Conservation (phyloP, 371 early-diverging fungal species). For the Mortierella sp. region DNA sequence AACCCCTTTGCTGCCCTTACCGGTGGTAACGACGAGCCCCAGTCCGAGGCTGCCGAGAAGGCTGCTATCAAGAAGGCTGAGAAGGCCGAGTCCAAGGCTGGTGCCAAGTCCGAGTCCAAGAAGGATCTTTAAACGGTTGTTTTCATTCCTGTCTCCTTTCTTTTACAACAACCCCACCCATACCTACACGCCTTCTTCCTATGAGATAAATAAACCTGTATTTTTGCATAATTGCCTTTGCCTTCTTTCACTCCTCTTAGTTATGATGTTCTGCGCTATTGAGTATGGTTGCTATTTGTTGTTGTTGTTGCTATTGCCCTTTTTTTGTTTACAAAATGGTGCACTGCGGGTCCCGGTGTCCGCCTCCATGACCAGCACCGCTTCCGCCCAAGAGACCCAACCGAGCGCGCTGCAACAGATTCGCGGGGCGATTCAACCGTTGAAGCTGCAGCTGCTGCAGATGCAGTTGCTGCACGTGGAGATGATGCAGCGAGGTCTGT, state of each 20-base stretch:
- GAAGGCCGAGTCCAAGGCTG: constrained; percentile 58
- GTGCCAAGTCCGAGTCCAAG: constrained; percentile 58
- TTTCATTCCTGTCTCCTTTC: not conserved
- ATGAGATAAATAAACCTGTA: constrained; percentile 4
- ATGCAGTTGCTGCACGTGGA: constrained; percentile 45
- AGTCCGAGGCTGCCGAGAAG: constrained; percentile 59
- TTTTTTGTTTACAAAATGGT: constrained; percentile 19
- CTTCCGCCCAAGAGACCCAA: constrained; percentile 28
- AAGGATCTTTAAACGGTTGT: constrained; percentile 61
- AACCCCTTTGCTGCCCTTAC: constrained; percentile 77
- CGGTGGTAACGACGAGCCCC: constrained; percentile 56
- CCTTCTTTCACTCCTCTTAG: not conserved
- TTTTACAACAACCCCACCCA: not conserved
- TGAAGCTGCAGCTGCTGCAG: constrained; percentile 33
- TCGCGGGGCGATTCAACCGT: constrained; percentile 16
- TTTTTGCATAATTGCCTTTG: not conserved
- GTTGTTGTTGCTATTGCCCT: not conserved
- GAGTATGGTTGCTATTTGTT: not conserved
- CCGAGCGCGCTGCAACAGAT: constrained; percentile 32
- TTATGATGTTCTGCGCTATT: not conserved
- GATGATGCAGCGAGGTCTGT: constrained; percentile 41
- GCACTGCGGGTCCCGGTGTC: constrained; percentile 21
- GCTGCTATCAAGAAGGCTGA: constrained; percentile 64
- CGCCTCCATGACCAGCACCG: constrained; percentile 9
- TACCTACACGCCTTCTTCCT: not conserved